A percentile compares a stretch with the other conserved stretches of the same genome.
Evolutionary conservation across 1,284 basidiomycete species (phyloP).

Genomic region (Cutaneotrichosporon cyanovorans): DNA sequence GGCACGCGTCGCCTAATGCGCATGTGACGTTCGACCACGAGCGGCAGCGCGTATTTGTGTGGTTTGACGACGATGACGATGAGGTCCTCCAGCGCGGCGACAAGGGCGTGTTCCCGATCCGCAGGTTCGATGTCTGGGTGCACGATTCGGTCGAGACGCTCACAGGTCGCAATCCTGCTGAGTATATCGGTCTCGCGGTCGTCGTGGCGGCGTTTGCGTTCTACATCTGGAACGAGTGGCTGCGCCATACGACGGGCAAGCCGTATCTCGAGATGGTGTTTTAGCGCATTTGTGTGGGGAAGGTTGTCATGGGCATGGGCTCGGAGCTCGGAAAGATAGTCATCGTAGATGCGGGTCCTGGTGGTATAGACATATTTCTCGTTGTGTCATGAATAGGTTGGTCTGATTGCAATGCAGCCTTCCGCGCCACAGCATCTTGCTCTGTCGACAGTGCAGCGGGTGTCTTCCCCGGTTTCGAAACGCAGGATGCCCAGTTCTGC

Average conservation of each 20-base stretch:
- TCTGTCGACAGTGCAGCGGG: no score
- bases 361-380: no score
- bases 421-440: no score
- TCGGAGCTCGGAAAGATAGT: no score
- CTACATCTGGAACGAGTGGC: slow-evolving; percentile 6
- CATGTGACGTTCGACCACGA: slow-evolving; percentile 25
- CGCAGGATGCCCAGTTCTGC: no score
- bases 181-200: neutral
- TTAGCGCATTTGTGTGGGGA: no score
- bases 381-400: no score
- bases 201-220: neutral
- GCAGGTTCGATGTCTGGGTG: slow-evolving; percentile 37
- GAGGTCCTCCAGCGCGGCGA: slow-evolving; percentile 2
- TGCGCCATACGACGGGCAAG: slow-evolving; percentile 1
- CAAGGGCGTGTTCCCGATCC: slow-evolving; percentile 1
- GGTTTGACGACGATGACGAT: slow-evolving; percentile 31
- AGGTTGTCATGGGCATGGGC: no score
- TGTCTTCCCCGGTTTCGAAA: no score
- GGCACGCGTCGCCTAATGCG: slow-evolving; percentile 23
- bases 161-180: neutral
- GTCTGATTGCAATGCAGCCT: no score
- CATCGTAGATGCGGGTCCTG: neutral
- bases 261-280: slow-evolving; percentile 1
- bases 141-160: slow-evolving; percentile 1
- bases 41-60: slow-evolving; percentile 32